Conservation (phyloP, 2,329 filamentous ascomycete species). For the Penicillium capsulatum region DNA sequence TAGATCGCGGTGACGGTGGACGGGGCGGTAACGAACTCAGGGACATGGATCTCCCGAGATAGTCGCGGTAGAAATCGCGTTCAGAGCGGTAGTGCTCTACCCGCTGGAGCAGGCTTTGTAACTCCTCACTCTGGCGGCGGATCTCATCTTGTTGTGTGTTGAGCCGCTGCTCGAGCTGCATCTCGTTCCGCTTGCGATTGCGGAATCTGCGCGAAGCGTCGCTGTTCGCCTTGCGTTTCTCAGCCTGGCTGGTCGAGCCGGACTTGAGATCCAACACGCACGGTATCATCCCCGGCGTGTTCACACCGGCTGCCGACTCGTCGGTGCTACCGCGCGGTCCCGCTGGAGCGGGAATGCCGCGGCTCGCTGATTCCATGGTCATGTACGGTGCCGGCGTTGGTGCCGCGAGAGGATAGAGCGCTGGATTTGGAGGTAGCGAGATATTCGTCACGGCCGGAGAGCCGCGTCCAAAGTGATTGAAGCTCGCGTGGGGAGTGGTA, state of each 20-base stretch:
- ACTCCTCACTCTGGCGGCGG: constrained; percentile 33
- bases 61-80: constrained; percentile 39
- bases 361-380: constrained; percentile 24
- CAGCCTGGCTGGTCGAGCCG: constrained; percentile 39
- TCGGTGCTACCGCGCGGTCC: constrained; percentile 19
- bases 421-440: constrained; percentile 16
- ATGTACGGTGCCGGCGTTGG: constrained; percentile 21
- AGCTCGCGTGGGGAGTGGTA: constrained; percentile 32
- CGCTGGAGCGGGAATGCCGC: constrained; percentile 23
- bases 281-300: constrained; percentile 30
- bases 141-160: constrained; percentile 37
- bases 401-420: constrained; percentile 14
- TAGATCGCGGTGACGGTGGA: constrained; percentile 29
- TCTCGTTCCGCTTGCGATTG: constrained; percentile 40
- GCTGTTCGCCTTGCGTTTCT: constrained; percentile 43
- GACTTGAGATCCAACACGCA: constrained; percentile 40
- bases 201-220: constrained; percentile 41
- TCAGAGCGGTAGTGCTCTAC: constrained; percentile 40
- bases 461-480: constrained; percentile 28
- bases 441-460: constrained; percentile 28
- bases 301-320: constrained; percentile 12
- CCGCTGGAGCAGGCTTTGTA: constrained; percentile 33
- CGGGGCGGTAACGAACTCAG: constrained; percentile 27
- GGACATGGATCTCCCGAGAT: constrained; percentile 26
- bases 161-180: constrained; percentile 39